Evolutionary conservation across 139 green algal genomes (phyloP), one percentile per base, ranked within the genome.

Genomic region (Tetraselmis striata): DNA sequence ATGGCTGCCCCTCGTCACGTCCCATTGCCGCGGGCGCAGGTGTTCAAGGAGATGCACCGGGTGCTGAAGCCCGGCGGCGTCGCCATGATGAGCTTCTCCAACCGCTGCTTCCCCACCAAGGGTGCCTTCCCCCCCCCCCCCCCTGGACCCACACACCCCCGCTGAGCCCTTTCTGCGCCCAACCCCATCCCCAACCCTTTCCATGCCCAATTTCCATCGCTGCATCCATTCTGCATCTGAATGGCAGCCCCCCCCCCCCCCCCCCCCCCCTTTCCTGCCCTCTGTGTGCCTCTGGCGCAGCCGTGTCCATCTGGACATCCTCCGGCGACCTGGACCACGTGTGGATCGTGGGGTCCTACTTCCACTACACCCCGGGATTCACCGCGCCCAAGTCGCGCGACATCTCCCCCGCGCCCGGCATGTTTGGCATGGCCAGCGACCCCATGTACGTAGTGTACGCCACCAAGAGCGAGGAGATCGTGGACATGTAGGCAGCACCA

Each of bases 71-170:
- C 93, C 0, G 94, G 94, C 0, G 94, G 94, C 32, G 85, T 87
- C 1, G 91, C 91, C 0, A 86, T 90, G 77, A 96, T 96, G 93
- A 92, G 84, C 59, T 97, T 97, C 84, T 92, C 86, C 59, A 97
- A 97, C 90, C 84, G 95, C 30, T 98, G 94, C 87, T 98, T 98
- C 85, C 94, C 94, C 31, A 98, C 95, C 23, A 98, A 98, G 79
- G 91, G 82, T 74, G 25, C 31, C 18, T 23, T 11, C 5, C 31
- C 31, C 25, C 77, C 23, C 27, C n/a, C n/a, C n/a, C n/a, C n/a
- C n/a, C n/a, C n/a, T n/a, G n/a, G n/a, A n/a, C n/a, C n/a, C n/a
- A n/a, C n/a, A n/a, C n/a, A n/a, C n/a, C n/a, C n/a, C n/a, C n/a
- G n/a, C n/a, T n/a, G n/a, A n/a, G n/a, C n/a, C n/a, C n/a, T n/a